phyloP scores from a whole-genome alignment of 2,329 filamentous ascomycete species.

The Fusarium caatingaense region DNA sequence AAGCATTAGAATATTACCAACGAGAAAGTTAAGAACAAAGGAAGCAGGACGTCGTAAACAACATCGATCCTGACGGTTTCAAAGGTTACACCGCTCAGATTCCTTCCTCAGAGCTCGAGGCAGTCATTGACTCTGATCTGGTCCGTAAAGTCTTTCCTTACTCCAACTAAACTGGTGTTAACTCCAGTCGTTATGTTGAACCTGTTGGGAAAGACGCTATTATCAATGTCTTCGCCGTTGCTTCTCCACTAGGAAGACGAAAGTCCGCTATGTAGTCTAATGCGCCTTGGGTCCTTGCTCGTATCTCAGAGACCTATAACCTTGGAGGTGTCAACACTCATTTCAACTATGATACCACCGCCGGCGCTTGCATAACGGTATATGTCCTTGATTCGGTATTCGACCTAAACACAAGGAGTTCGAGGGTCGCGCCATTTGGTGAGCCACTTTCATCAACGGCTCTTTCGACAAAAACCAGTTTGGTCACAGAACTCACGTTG shows the following conservation, averaged over 20 bases:
- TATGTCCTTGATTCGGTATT: slow-evolving; percentile 60
- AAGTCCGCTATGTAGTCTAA: background rate
- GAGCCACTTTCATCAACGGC: slow-evolving; percentile 42
- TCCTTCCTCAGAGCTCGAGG: background rate
- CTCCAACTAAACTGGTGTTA: too few relatives aligned
- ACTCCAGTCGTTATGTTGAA: background rate
- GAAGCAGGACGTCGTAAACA: slow-evolving; percentile 13
- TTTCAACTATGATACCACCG: slow-evolving; percentile 44
- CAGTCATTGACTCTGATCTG: slow-evolving; percentile 11
- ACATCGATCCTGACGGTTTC: background rate
- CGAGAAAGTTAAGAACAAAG: slow-evolving; percentile 13
- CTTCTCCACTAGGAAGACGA: background rate
- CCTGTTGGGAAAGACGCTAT: slow-evolving; percentile 20
- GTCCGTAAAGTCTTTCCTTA: background rate
- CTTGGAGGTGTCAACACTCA: background rate
- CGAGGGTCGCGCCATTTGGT: slow-evolving; percentile 43
- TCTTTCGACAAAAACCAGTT: slow-evolving; percentile 44
- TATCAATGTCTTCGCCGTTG: slow-evolving; percentile 2
- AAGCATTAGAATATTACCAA: slow-evolving; percentile 3
- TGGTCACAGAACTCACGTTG: slow-evolving; percentile 50
- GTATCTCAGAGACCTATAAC: background rate
- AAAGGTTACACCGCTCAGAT: slow-evolving; percentile 31
- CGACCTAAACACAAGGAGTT: slow-evolving; percentile 50
- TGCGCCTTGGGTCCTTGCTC: slow-evolving; percentile 23
- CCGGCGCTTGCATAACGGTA: slow-evolving; percentile 45